phyloP scores from a whole-genome alignment of 257 asterid genomes.

The Cruciata laevipes region DNA sequence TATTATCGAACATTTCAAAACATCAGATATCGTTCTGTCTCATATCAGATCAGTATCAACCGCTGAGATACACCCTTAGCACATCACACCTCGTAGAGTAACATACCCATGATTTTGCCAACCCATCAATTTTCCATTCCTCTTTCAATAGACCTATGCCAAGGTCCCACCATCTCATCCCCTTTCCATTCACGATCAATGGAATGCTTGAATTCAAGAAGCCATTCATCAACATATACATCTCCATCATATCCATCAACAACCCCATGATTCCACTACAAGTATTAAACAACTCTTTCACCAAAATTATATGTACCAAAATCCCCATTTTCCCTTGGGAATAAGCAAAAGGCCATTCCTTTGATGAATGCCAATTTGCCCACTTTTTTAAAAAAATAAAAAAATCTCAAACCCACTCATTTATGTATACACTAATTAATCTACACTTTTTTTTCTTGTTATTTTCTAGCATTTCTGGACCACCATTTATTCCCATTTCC shows the following conservation, averaged over 20 bases:
- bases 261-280: slow-evolving; percentile 42
- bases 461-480: slow-evolving; percentile 26
- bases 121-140: slow-evolving; percentile 21
- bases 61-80: not conserved
- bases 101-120: slow-evolving; percentile 23
- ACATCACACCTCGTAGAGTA: slow-evolving; percentile 20
- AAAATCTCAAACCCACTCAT: slow-evolving; percentile 31
- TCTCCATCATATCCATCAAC: not conserved
- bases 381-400: slow-evolving; percentile 27
- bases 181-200: slow-evolving; percentile 35
- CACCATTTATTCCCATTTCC: slow-evolving; percentile 35
- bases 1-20: not conserved
- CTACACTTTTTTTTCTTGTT: slow-evolving; percentile 53
- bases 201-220: slow-evolving; percentile 45
- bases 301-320: slow-evolving; percentile 50
- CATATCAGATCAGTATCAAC: not conserved
- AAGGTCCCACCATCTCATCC: slow-evolving; percentile 40
- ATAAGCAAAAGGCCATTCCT: slow-evolving; percentile 58
- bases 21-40: not conserved
- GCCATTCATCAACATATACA: slow-evolving; percentile 22
- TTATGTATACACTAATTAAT: slow-evolving; percentile 22
- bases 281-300: slow-evolving; percentile 16
- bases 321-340: slow-evolving; percentile 68
- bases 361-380: slow-evolving; percentile 33
- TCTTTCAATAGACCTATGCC: slow-evolving; percentile 7